These are phyloP conservation scores for Fonsecaea erecta DNA, from an alignment of 2,329 filamentous ascomycete genomes.

Conservation along the genomic window DNA sequence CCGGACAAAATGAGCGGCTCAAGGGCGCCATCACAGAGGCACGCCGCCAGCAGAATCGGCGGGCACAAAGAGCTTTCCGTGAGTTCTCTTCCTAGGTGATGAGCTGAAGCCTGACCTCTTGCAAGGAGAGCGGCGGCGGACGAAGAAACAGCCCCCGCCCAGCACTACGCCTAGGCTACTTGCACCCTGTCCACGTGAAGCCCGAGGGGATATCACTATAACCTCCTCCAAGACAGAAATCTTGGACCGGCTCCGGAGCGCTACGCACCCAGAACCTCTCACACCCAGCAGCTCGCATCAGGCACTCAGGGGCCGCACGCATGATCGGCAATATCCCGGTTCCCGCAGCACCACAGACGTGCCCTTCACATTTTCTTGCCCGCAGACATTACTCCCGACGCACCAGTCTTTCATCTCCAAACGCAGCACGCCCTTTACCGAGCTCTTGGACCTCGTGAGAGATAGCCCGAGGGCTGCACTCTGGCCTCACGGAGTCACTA, in stretches of 20 bases:
- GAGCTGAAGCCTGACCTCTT: background rate
- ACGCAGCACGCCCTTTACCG: constrained; percentile 3
- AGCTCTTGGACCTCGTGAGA: constrained; percentile 6
- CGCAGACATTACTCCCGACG: constrained; percentile 16
- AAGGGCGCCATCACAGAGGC: constrained; percentile 15
- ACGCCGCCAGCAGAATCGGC: constrained; percentile 18
- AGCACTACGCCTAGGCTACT: constrained; percentile 4
- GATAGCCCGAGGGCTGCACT: constrained; percentile 8
- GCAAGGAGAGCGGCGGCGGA: constrained; percentile 15
- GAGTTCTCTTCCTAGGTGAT: background rate
- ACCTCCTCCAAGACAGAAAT: background rate
- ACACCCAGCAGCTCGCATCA: background rate
- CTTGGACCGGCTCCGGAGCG: background rate
- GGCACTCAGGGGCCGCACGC: background rate
- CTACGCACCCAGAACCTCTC: background rate
- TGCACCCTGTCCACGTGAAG: background rate
- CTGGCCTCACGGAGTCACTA: constrained; percentile 18
- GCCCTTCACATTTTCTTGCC: constrained; percentile 17
- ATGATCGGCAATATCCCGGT: background rate
- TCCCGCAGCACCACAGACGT: background rate
- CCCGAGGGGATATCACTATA: background rate
- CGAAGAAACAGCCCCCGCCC: background rate
- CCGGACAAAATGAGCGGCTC: background rate
- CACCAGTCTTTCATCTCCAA: constrained; percentile 11
- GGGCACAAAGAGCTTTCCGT: constrained; percentile 22